These are phyloP conservation scores for Chaetoceros tenuissimus DNA, from an alignment of 108 stramenopile species.

Conservation along the genomic window DNA sequence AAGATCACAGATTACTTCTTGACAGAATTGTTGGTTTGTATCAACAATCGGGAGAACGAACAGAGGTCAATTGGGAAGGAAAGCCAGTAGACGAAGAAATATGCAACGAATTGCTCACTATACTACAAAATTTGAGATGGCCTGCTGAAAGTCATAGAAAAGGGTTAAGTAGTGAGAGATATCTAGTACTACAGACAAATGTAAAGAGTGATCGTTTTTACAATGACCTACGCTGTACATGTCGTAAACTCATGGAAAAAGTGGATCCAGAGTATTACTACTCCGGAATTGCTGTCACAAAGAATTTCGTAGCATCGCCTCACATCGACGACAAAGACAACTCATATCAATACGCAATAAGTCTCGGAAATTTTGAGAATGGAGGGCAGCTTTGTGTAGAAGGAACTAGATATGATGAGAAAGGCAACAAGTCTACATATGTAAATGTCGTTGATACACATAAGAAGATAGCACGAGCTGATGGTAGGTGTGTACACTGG, in stretches of 20 bases:
- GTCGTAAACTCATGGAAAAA: constrained; percentile 19
- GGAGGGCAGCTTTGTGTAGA: constrained; percentile 34
- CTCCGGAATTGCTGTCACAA: constrained; percentile 44
- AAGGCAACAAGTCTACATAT: neutral
- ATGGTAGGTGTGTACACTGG: constrained; percentile 20
- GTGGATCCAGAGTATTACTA: constrained; percentile 15
- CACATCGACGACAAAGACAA: constrained; percentile 52
- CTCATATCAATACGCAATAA: constrained; percentile 46
- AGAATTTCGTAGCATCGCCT: constrained; percentile 53
- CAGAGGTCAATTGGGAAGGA: neutral
- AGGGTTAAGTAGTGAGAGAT: constrained; percentile 14
- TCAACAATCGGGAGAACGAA: neutral
- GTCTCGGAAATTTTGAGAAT: constrained; percentile 13
- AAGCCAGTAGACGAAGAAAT: neutral
- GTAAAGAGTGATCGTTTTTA: constrained; percentile 10
- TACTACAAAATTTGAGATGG: constrained; percentile 5
- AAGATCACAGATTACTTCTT: neutral
- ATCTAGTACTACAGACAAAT: constrained; percentile 19
- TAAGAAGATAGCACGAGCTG: constrained; percentile 14
- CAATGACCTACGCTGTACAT: constrained; percentile 12
- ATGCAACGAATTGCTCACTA: too few relatives aligned
- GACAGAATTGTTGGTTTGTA: neutral
- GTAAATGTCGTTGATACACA: constrained; percentile 14
- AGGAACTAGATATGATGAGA: neutral
- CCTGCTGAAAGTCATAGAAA: constrained; percentile 13